Evolutionary conservation across 2,329 filamentous ascomycete species (phyloP), one percentile per base, ranked within the genome.

Genomic region (Colletotrichum sp.): DNA sequence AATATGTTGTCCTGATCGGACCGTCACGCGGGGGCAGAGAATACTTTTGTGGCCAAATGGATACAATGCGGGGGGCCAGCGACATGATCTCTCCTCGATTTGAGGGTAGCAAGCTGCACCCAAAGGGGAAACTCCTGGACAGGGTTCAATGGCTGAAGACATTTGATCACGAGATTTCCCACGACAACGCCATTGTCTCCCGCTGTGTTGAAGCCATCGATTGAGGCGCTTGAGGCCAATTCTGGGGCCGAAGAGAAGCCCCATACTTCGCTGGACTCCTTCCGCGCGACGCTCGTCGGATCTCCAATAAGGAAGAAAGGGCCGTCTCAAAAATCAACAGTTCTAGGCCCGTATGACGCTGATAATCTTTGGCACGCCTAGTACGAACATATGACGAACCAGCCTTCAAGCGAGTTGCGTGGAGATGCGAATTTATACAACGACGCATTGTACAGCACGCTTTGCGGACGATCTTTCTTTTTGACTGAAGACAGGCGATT

Each of bases 101-200:
- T 9, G 18, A n/a, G 0, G 38, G 38, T 9, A 4, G n/a, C 0
- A 48, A 3, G 5, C 0, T 48, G 38, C n/a, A n/a, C 38, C 18
- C 12, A 0, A 48, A 48, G 2, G 38, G 18, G 1, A 12, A 48
- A n/a, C 18, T 48, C 18, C 0, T 48, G 18, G 0, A 0, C 9
- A n/a, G 1, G 2, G 18, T 43, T 1, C 38, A 43, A 0, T 43
- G 18, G 18, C 38, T 43, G 38, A 3, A 2, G 9, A 10, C 16
- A 0, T 43, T 43, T 6, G 18, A 43, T n/a, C 1, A 0, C 0
- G 1, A n/a, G 0, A 43, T 43, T 43, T n/a, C 38, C 2, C 3
- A 0, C n/a, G 18, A 10, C 18, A 43, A 43, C 1, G 1, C 18
- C 0, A 2, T 1, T 43, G 38, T 43, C 9, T 43, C 10, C 5